A percentile compares a stretch with the other conserved stretches of the same genome.
Conservation (phyloP, 495 filamentous ascomycete genomes). For the Penicillium goetzii region DNA sequence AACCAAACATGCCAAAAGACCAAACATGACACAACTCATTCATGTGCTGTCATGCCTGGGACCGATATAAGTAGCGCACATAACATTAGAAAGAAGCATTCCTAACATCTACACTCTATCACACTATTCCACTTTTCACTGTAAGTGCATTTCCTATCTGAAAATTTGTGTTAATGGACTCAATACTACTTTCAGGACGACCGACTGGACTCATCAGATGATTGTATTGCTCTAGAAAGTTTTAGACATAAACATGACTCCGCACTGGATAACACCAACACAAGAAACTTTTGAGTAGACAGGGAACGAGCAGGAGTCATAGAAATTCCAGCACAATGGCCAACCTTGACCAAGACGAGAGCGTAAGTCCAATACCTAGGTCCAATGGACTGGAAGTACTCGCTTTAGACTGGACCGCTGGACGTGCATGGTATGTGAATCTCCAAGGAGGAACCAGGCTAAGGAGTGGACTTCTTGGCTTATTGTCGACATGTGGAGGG, state of each 20-base stretch:
- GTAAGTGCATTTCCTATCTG: neutral
- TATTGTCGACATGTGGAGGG: neutral
- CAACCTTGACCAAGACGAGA: neutral
- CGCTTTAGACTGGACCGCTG: neutral
- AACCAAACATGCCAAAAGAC: no score
- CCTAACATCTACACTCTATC: no score
- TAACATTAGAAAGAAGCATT: no score
- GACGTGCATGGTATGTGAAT: neutral
- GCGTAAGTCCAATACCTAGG: neutral
- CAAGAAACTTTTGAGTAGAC: slow-evolving; percentile 3
- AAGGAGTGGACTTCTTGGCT: neutral
- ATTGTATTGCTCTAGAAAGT: neutral
- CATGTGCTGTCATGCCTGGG: no score
- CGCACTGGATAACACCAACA: neutral
- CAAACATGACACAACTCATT: no score
- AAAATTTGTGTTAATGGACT: neutral
- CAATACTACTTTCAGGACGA: neutral
- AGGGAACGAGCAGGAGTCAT: neutral
- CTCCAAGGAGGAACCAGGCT: neutral
- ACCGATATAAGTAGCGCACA: no score
- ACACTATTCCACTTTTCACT: neutral
- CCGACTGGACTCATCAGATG: neutral
- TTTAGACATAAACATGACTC: neutral
- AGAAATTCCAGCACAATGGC: neutral
- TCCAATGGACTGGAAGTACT: neutral